Evolutionary conservation across 2,329 filamentous ascomycete species (phyloP).

Genomic region (Didymella lethalis): DNA sequence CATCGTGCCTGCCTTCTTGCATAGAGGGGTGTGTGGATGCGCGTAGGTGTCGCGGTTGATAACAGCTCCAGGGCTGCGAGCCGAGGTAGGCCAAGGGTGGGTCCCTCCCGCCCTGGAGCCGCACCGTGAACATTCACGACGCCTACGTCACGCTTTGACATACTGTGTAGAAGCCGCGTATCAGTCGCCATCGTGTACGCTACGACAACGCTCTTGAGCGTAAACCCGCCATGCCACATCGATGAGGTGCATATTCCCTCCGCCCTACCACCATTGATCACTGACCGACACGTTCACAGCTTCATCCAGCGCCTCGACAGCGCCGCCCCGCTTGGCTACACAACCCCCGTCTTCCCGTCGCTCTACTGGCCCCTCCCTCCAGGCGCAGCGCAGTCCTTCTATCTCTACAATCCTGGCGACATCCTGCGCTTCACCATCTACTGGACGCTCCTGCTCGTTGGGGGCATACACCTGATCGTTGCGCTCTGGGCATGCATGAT

Average conservation of each 20-base stretch:
- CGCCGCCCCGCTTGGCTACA: conserved; percentile 66
- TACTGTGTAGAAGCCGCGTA: neutral
- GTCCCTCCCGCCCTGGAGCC: conserved; percentile 24
- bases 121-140: conserved; percentile 24
- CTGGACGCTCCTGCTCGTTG: conserved; percentile 85
- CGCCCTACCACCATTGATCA: neutral
- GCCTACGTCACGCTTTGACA: conserved; percentile 24
- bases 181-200: neutral
- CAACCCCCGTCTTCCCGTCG: conserved; percentile 77
- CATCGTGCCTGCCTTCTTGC: conserved; percentile 57
- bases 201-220: conserved; percentile 3
- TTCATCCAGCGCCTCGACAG: conserved; percentile 58
- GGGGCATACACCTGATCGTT: conserved; percentile 75
- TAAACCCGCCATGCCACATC: conserved; percentile 33
- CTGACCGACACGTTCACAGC: conserved; percentile 32
- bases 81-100: conserved; percentile 40
- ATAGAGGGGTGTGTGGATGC: conserved; percentile 8
- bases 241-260: conserved; percentile 40
- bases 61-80: conserved; percentile 17
- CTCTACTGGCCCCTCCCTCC: conserved; percentile 77
- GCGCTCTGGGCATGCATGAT: conserved; percentile 75
- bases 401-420: conserved; percentile 77
- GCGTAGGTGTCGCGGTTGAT: conserved; percentile 25
- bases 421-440: conserved; percentile 87
- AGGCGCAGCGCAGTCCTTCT: conserved; percentile 62